A percentile compares a stretch with the other conserved stretches of the same genome.
Evolutionary conservation across 805 yeast species (phyloP).

Genomic region (Blastobotrys americana): DNA sequence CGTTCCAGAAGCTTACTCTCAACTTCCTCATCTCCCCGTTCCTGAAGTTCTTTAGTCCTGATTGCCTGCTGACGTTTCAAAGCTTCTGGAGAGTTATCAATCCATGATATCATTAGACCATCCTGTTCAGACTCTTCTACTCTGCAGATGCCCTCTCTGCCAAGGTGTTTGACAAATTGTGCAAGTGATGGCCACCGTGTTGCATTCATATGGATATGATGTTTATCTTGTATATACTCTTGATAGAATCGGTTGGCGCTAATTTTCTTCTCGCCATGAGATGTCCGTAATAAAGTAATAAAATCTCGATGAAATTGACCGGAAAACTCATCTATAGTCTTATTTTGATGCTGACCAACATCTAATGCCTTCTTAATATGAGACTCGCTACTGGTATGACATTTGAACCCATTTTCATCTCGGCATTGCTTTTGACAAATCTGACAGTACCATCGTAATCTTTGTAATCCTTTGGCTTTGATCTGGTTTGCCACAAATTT

Average conservation of each 20-base stretch:
- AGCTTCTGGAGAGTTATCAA: constrained; percentile 49
- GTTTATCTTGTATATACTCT: constrained; percentile 73
- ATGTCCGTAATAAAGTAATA: constrained; percentile 48
- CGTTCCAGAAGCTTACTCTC: constrained; percentile 38
- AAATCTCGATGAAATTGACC: constrained; percentile 56
- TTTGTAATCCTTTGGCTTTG: constrained; percentile 79
- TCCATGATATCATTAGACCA: constrained; percentile 42
- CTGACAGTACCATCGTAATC: constrained; percentile 80
- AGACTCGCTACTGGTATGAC: constrained; percentile 76
- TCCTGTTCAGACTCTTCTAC: constrained; percentile 39
- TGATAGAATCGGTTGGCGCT: constrained; percentile 84
- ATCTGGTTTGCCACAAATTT: constrained; percentile 67
- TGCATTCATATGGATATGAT: constrained; percentile 87
- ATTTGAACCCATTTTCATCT: constrained; percentile 91
- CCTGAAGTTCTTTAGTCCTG: constrained; percentile 32
- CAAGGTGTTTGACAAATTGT: constrained; percentile 57
- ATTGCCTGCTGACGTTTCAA: constrained; percentile 35
- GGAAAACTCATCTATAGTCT: constrained; percentile 50
- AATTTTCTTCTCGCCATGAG: constrained; percentile 76
- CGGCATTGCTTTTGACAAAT: constrained; percentile 89
- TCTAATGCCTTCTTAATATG: constrained; percentile 56
- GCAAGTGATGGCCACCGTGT: constrained; percentile 72
- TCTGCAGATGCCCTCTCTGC: constrained; percentile 46
- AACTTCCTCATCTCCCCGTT: constrained; percentile 42
- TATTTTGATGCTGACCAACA: constrained; percentile 37